Base-by-base conservation (phyloP, 805 yeast species). In the Zygosaccharomyces lentus region DNA sequence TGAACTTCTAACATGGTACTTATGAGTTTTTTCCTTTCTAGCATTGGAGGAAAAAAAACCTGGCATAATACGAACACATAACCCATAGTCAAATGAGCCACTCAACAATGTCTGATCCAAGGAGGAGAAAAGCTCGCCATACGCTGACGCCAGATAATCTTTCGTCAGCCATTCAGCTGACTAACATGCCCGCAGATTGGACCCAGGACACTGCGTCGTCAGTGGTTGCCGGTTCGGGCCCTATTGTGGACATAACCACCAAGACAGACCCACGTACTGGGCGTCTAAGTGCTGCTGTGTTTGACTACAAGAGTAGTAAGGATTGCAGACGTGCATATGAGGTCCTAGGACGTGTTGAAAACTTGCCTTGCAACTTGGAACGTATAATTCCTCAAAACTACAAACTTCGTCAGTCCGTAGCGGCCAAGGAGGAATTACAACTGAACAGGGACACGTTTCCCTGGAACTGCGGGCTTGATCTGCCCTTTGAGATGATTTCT, bases 171-270 rank as follows among this genome's bases (percentile, higher is more conserved):
- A 52, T 66, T 13, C 61, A 56, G 40, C 46, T 64, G 19, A 57
- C 59, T 1, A 77, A 75, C 54, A 67, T 84, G 23, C 93, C 93
- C 0, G 75, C 75, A 52, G 82, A 81, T 50, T 85, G 93, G 93
- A 80, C 74, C 50, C 81, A 77, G 46, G 77, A 77, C 41, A 77
- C 74, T 12, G 69, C 84, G 29, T 76, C 80, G 43, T 77, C 81
- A 24, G 77, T 84, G 9, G 81, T 84, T 19, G 81, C 85, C 44
- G 90, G 90, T 1, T 73, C 85, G 8, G 93, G 93, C 1, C 76
- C 77, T 2, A 77, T 85, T 21, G 80, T 81, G 12, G 87, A 81
- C 51, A 82, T 84, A 7, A 73, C 48, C 2, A 39, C 56, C 2
- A 58, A 54, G 46, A 52, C 49, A 10, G 65, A 63, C 41, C 62